Evolutionary conservation across 192 early-diverging fungal genomes (phyloP), one percentile per base, ranked within the genome.

Genomic region (Borealophlyctis nickersoniae): DNA sequence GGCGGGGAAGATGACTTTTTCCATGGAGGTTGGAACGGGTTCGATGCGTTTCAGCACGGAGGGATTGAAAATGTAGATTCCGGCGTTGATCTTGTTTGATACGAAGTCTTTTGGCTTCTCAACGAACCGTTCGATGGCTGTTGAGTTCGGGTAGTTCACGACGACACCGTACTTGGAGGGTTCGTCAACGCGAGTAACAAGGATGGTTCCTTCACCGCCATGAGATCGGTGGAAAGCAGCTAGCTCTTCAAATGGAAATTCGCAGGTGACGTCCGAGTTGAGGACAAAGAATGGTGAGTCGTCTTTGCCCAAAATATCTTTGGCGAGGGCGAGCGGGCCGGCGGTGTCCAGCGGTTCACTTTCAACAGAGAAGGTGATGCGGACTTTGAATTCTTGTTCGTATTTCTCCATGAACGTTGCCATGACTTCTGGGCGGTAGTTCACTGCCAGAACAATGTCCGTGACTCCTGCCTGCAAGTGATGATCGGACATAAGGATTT

Each of bases 91-190:
- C 79, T 95, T 91, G 83, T 98, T 95, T 55, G 89, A 87, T 56
- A 99, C 93, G 75, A 89, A 99, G 69, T 89, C 89, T 35, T 84
- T 79, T 22, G 97, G 97, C 83, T 99, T 99, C 75, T 99, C 97
- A 28, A 99, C 97, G 73, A 99, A 99, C 19, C 91, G 84, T 51
- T 95, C 90, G 63, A 99, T 95, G 70, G 76, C 67, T 2, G 89
- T 84, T 49, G 84, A 79, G 4, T 83, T 81, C 36, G 77, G 34
- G 72, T 94, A 84, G 58, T 86, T 89, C 52, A 99, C 92, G 72
- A 99, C 89, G 29, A 99, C 97, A 78, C 97, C 97, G 72, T 97
- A 99, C 78, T 99, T 99, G 61, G 92, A 92, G 11, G 97, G 97
- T 70, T 99, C 97, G 60, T 95, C 92, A 50, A 98, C 97, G 73